These are phyloP conservation scores for Solanum tacnaense DNA, from an alignment of 257 asterid genomes.

Conservation along the genomic window DNA sequence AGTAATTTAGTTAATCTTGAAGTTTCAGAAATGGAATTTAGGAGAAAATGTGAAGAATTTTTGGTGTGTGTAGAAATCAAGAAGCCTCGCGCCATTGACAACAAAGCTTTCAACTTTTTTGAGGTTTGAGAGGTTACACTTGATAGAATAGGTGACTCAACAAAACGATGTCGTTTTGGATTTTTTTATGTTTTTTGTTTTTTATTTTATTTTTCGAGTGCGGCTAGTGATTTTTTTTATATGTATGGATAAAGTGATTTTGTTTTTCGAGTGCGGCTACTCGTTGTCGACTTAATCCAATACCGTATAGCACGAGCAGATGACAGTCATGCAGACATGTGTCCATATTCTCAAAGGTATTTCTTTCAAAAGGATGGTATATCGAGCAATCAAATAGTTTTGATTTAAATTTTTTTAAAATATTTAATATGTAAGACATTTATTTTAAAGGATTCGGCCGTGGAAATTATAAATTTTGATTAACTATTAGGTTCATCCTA, in stretches of 20 bases:
- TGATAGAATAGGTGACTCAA: background rate
- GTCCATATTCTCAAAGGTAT: too few species aligned
- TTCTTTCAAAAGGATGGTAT: too few species aligned
- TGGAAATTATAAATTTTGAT: too few species aligned
- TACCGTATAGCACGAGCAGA: too few species aligned
- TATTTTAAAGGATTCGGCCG: too few species aligned
- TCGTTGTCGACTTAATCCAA: too few species aligned
- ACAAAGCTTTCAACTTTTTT: background rate
- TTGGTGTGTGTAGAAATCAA: background rate
- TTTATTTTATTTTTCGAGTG: background rate
- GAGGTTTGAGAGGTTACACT: background rate
- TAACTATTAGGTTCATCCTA: too few species aligned
- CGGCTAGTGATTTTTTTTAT: background rate
- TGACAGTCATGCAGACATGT: too few species aligned
- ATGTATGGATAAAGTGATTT: too few species aligned
- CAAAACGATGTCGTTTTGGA: background rate
- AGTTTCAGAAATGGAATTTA: constrained; percentile 6
- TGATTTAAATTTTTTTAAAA: too few species aligned
- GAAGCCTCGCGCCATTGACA: constrained; percentile 21
- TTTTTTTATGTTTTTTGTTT: background rate
- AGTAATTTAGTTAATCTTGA: background rate
- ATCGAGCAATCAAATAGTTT: too few species aligned
- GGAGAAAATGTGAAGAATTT: background rate
- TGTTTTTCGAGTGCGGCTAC: background rate
- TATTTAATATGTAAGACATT: too few species aligned